phyloP scores from a whole-genome alignment of 2,329 filamentous ascomycete species.

The Aaosphaeria arxii region DNA sequence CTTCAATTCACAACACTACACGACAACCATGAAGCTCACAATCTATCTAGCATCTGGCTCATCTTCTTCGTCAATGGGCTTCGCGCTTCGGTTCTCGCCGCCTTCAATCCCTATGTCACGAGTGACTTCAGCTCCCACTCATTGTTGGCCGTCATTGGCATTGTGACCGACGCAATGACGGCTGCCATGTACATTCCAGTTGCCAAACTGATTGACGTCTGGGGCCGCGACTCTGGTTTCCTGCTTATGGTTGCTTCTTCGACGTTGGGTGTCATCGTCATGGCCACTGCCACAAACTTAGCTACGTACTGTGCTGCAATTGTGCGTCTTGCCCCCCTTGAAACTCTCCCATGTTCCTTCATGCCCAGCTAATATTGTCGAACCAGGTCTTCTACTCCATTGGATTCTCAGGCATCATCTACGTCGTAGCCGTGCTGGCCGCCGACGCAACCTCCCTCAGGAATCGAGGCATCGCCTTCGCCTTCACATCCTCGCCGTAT shows the following conservation, averaged over 20 bases:
- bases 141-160: conserved; percentile 28
- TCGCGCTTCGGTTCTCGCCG: conserved; percentile 37
- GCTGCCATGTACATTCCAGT: conserved; percentile 34
- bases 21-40: conserved; percentile 2
- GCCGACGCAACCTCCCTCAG: conserved; percentile 64
- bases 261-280: conserved; percentile 54
- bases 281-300: conserved; percentile 60
- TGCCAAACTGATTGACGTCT: conserved; percentile 40
- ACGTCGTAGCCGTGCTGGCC: conserved; percentile 61
- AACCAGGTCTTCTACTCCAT: conserved; percentile 62
- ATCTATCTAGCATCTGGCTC: conserved; percentile 34
- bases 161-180: conserved; percentile 30
- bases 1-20: too few relatives aligned
- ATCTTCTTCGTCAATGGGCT: conserved; percentile 46
- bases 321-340: too few relatives aligned
- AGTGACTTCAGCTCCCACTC: conserved; percentile 30
- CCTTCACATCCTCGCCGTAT: conserved; percentile 30
- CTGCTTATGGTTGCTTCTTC: conserved; percentile 16
- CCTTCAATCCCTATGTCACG: conserved; percentile 35
- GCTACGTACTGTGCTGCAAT: conserved; percentile 58
- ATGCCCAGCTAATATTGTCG: too few relatives aligned
- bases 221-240: conserved; percentile 36
- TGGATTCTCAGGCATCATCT: conserved; percentile 56
- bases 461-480: conserved; percentile 62
- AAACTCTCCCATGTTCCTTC: too few relatives aligned